phyloP scores from a whole-genome alignment of 31 red algal genomes.

The Endocladia muricata region DNA sequence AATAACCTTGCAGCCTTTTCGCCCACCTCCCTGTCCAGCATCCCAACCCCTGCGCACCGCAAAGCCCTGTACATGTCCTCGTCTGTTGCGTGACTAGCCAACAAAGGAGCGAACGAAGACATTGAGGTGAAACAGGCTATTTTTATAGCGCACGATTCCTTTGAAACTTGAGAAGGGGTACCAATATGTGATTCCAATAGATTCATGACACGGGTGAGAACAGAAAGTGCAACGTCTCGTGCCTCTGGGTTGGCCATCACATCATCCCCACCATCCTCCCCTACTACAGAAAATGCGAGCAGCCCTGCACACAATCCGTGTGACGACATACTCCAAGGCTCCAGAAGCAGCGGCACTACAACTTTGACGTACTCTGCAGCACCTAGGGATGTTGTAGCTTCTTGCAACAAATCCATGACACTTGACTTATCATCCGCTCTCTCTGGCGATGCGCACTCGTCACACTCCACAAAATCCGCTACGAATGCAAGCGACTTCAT shows the following conservation, averaged over 20 bases:
- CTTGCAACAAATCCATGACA: slow-evolving; percentile 15
- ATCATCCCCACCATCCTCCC: neutral
- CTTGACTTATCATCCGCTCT: slow-evolving; percentile 13
- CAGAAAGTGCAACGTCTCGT: neutral
- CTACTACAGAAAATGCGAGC: neutral
- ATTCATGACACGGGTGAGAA: neutral
- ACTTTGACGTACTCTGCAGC: neutral
- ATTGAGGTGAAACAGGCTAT: neutral
- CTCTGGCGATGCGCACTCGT: neutral
- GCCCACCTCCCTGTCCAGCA: neutral
- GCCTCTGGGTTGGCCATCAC: neutral
- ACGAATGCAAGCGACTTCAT: slow-evolving; percentile 24
- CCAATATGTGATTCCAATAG: neutral
- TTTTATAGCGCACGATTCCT: neutral
- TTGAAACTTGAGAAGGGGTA: neutral
- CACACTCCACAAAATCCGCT: neutral
- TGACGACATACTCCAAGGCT: neutral
- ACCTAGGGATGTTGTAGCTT: neutral
- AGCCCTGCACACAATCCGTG: neutral
- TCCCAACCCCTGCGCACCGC: neutral
- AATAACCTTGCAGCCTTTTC: neutral
- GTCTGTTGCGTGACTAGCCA: neutral
- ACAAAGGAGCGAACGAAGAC: neutral
- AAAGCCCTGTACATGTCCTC: neutral
- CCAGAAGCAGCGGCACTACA: neutral